A percentile compares a stretch with the other conserved stretches of the same genome.
Conservation (phyloP, 164 flowering plant species). For the Vitis vinifera region DNA sequence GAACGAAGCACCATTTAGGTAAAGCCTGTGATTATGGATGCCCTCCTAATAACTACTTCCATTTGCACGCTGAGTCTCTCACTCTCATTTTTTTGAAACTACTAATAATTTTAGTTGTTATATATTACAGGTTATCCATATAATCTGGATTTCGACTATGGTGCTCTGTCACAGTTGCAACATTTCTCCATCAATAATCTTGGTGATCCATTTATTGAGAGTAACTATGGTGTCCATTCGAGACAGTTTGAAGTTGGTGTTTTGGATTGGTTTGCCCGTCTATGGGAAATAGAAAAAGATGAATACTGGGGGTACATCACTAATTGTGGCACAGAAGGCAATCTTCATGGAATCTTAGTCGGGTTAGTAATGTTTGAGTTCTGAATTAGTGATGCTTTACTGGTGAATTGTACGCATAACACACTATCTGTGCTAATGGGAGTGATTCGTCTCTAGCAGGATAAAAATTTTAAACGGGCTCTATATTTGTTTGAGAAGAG, state of each 20-base stretch:
- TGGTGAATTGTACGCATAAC: neutral
- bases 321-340: conserved; percentile 98
- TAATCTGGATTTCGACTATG: conserved; percentile 96
- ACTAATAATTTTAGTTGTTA: neutral
- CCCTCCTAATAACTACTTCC: neutral
- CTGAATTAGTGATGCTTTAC: neutral
- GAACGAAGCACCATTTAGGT: conserved; percentile 92
- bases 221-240: conserved; percentile 98
- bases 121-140: conserved; percentile 82
- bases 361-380: conserved; percentile 59
- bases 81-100: neutral
- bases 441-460: too few relatives aligned
- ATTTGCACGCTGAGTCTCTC: neutral
- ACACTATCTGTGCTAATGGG: neutral
- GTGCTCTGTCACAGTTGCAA: conserved; percentile 86
- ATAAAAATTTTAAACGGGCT: too few relatives aligned
- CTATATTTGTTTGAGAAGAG: neutral
- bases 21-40: neutral
- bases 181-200: conserved; percentile 97
- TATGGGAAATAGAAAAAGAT: conserved; percentile 90
- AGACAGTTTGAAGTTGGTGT: conserved; percentile 99
- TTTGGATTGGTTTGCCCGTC: conserved; percentile 97
- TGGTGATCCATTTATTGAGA: conserved; percentile 98
- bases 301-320: conserved; percentile 99
- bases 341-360: conserved; percentile 94